Evolutionary conservation across 2,329 filamentous ascomycete genomes (phyloP), one percentile per base, ranked within the genome.

Genomic region (Verruconis gallopava): DNA sequence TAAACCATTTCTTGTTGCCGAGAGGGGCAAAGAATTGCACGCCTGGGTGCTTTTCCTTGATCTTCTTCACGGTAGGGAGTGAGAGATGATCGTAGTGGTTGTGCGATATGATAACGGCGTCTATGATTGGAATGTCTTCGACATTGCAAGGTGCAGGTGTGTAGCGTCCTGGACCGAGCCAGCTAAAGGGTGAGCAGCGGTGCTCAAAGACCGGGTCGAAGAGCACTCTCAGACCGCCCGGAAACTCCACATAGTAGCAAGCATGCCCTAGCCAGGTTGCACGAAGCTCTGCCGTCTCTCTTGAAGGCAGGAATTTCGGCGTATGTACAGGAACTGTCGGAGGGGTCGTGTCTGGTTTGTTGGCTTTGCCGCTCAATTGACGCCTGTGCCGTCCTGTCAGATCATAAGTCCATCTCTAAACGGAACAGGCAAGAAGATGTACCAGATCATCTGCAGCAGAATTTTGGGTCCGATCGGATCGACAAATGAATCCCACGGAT

Each of bases 261-360:
- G 89, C 88, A 59, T 96, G 89, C 25, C 89, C 89, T 2, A 96
- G 76, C 89, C 89, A 95, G 32, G 89, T 96, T 22, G 88, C 84
- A 42, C 86, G 77, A 18, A 96, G 71, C 32, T 72, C 68, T 14
- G 62, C 49, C 2, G 71, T 73, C 3, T 69, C 61, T 42, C 83
- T 74, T 12, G 65, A 65, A 1, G 74, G 61, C 6, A 84, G 68
- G 59, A 89, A 89, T 3, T 67, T 54, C 0, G 85, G 83, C 47
- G 71, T 73, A 43, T 69, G 71, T 14, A 89, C 74, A 2, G 73
- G 64, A 9, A 91, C 75, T 0, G 77, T 77, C 6, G 79, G 75
- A 18, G 72, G 71, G 6, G 71, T 71, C 5, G 77, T 78, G 53
- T 84, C 69, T 20, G 82, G 80, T 1, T 45, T 53, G 37, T 74